A percentile compares a stretch with the other conserved stretches of the same genome.
These are phyloP conservation scores for Licmophora abbreviata DNA, from an alignment of 108 stramenopile species.

Conservation along the genomic window DNA sequence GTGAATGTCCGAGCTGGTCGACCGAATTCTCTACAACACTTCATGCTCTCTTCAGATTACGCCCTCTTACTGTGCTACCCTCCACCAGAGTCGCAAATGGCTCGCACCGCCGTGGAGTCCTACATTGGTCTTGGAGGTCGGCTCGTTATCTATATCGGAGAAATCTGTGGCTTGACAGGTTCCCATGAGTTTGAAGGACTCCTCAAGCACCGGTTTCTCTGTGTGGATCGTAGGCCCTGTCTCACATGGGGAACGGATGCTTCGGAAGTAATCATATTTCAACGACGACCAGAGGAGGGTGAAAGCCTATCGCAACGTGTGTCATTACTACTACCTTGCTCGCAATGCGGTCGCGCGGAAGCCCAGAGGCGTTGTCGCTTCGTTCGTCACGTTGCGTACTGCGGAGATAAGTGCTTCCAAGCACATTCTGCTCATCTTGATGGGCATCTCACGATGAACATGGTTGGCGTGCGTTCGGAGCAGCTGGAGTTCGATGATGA, in stretches of 20 bases:
- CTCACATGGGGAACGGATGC: slow-evolving; percentile 54
- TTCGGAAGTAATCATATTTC: slow-evolving; percentile 39
- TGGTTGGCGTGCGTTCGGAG: not conserved
- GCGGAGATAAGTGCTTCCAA: slow-evolving; percentile 22
- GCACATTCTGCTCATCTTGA: not conserved
- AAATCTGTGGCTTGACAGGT: slow-evolving; percentile 52
- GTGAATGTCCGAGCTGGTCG: slow-evolving; percentile 11
- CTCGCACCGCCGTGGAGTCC: slow-evolving; percentile 14
- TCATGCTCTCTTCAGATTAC: not conserved
- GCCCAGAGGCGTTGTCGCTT: slow-evolving; percentile 22
- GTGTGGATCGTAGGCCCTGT: slow-evolving; percentile 18
- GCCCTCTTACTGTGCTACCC: slow-evolving; percentile 52
- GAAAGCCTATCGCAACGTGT: not conserved
- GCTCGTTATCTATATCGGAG: slow-evolving; percentile 41
- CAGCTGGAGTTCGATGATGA: not conserved
- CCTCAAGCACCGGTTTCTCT: slow-evolving; percentile 1
- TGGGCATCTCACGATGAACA: not conserved
- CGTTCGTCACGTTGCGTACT: slow-evolving; percentile 28
- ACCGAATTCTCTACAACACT: not conserved
- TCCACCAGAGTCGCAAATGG: slow-evolving; percentile 46
- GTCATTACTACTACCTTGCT: slow-evolving; percentile 22
- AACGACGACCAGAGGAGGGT: not conserved
- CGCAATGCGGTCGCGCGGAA: slow-evolving; percentile 10
- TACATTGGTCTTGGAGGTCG: slow-evolving; percentile 21
- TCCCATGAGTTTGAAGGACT: slow-evolving; percentile 25